phyloP scores from a whole-genome alignment of 257 asterid species.

The Rubia yunnanensis region DNA sequence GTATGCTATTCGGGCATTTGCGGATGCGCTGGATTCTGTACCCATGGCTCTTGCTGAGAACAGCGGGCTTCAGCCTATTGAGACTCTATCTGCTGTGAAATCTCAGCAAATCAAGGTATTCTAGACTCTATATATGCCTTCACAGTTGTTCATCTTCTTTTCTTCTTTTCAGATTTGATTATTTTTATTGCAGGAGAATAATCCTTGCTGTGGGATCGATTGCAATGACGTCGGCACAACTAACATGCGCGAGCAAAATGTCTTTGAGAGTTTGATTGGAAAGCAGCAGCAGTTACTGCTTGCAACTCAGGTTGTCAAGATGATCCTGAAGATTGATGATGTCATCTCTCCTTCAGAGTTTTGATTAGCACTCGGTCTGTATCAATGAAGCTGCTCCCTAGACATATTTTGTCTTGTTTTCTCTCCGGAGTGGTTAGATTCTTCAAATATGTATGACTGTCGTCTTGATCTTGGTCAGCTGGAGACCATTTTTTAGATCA shows the following conservation, averaged over 20 bases:
- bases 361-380: conserved; percentile 25
- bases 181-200: conserved; percentile 55
- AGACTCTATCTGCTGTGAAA: conserved; percentile 83
- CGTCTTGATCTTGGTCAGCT: background rate
- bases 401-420: background rate
- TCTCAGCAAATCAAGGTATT: conserved; percentile 86
- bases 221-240: conserved; percentile 85
- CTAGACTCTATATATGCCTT: background rate
- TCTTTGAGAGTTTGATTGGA: conserved; percentile 77
- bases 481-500: background rate
- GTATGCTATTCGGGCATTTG: conserved; percentile 96
- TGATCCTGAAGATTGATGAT: conserved; percentile 82
- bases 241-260: conserved; percentile 82
- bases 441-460: background rate
- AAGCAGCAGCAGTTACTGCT: conserved; percentile 84
- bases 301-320: conserved; percentile 82
- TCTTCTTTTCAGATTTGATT: background rate
- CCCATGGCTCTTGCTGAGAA: conserved; percentile 99
- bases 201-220: conserved; percentile 62
- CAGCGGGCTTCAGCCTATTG: conserved; percentile 90
- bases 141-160: background rate
- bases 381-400: background rate
- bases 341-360: conserved; percentile 70
- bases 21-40: conserved; percentile 85
- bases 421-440: background rate